These are phyloP conservation scores for Chlorella sp. DNA, from an alignment of 139 green algal species.

Conservation along the genomic window DNA sequence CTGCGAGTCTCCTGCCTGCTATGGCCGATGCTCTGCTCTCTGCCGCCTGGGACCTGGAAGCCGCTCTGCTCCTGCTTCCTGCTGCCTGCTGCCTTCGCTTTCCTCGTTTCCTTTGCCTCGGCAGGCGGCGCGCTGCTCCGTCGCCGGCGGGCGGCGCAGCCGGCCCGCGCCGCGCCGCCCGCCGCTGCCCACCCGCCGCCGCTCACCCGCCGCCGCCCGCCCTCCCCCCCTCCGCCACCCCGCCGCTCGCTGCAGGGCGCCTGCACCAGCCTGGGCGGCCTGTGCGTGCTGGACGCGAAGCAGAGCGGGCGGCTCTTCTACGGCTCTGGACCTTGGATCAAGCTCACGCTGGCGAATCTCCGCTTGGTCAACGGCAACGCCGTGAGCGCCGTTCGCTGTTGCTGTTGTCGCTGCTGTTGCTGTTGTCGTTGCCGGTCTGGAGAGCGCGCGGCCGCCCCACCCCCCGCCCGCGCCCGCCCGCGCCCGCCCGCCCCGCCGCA, in stretches of 20 bases:
- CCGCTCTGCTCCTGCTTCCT: neutral
- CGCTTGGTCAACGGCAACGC: conserved; percentile 30
- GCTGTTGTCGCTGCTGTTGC: too few species aligned
- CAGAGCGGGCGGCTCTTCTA: conserved; percentile 27
- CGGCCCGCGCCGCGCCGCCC: too few species aligned
- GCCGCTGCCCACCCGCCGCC: neutral
- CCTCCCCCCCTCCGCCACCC: neutral
- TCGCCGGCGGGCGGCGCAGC: too few species aligned
- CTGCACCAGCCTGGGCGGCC: conserved; percentile 25
- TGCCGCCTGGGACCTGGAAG: neutral
- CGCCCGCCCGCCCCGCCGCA: too few species aligned
- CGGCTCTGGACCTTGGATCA: conserved; percentile 10
- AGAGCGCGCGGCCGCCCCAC: neutral
- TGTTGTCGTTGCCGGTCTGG: too few species aligned
- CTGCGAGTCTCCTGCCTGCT: too few species aligned
- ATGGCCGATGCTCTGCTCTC: too few species aligned
- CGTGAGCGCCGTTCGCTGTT: too few species aligned
- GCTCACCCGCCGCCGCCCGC: neutral
- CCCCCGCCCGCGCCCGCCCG: too few species aligned
- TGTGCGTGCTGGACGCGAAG: conserved; percentile 35
- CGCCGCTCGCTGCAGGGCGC: neutral
- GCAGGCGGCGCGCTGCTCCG: too few species aligned
- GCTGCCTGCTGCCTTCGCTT: too few species aligned
- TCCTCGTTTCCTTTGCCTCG: too few species aligned
- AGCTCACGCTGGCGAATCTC: conserved; percentile 18